Base-by-base conservation (phyloP, 768 basidiomycete genomes). In the Postia placenta region DNA sequence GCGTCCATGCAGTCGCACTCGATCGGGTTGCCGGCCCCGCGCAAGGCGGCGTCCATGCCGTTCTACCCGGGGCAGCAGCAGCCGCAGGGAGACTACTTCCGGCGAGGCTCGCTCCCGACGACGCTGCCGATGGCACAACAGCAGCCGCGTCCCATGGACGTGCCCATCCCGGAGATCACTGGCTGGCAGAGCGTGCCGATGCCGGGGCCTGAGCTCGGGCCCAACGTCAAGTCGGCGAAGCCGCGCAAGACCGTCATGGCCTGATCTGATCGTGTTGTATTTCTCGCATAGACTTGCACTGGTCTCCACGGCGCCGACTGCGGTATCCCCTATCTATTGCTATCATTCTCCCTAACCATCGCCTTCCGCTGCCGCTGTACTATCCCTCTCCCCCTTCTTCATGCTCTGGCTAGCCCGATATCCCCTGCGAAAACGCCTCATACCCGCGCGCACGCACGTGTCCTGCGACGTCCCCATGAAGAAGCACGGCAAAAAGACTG, bases 1-100 rank as follows among this genome's bases (percentile, higher is more conserved):
- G 80, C 81, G 2, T 77, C 81, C 4, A 64, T 75, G 3, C 62
- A 62, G 53, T 52, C 54, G 2, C 30, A 33, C 15, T 48, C 54
- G 45, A 56, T 62, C 3, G 30, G 46, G 33, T 51, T 50, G 39
- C 54, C 47, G 17, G 56, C 60, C 23, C 63, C 65, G 20, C 62
- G 66, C 49, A 66, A 62, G 48, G 44, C 60, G 7, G 57, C 59
- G 27, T 60, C 61, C 17, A 54, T 60, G 50, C 65, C 66, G 27
- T 54, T 51, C 14, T 15, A 7, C 30, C 60, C 56, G 55, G 59
- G 51, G 56, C 48, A 54, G 15, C 26, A 45, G 11, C 53, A 57
- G 45, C 51, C 50, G 38, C 51, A 28, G 41, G 54, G 48, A 7
- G 63, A 64, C 27, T 63, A 59, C 49, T 64, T 56, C 25, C 62